Conservation (phyloP, 1,284 basidiomycete species). For the Fomitopsis schrenkii region DNA sequence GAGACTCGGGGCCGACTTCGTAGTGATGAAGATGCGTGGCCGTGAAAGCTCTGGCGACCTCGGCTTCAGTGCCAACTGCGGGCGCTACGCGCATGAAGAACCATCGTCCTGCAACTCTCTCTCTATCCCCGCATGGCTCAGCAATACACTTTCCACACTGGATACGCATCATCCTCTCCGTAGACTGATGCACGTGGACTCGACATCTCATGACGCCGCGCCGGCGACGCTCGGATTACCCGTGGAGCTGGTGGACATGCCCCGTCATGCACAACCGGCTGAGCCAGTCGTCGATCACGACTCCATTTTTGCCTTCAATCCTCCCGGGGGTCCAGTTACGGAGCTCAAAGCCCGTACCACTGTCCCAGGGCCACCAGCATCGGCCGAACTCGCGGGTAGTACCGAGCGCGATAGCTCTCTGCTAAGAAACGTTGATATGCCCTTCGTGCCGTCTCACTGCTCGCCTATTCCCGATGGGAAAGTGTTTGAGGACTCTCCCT, state of each 20-base stretch:
- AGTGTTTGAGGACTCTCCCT: neutral
- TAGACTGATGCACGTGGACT: conserved; percentile 18
- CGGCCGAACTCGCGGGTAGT: neutral
- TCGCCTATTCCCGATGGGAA: neutral
- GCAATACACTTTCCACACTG: conserved; percentile 37
- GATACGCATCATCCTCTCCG: conserved; percentile 42
- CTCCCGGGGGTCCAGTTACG: neutral
- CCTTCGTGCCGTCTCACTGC: neutral
- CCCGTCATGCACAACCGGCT: neutral
- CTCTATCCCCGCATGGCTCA: conserved; percentile 43
- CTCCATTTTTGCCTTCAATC: conserved; percentile 3
- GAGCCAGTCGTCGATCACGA: neutral
- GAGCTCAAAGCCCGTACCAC: neutral
- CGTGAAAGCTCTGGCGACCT: neutral
- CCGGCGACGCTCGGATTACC: neutral
- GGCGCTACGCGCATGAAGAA: neutral
- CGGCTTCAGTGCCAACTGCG: neutral
- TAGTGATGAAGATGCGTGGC: conserved; percentile 38
- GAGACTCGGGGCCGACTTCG: conserved; percentile 35
- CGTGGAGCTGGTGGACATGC: neutral
- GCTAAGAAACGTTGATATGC: neutral
- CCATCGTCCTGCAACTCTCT: conserved; percentile 3
- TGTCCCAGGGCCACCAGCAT: neutral
- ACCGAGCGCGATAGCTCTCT: neutral
- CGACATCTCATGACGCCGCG: neutral